These are phyloP conservation scores for Cydonia oblonga DNA, from an alignment of 331 rosid genomes.

Conservation along the genomic window DNA sequence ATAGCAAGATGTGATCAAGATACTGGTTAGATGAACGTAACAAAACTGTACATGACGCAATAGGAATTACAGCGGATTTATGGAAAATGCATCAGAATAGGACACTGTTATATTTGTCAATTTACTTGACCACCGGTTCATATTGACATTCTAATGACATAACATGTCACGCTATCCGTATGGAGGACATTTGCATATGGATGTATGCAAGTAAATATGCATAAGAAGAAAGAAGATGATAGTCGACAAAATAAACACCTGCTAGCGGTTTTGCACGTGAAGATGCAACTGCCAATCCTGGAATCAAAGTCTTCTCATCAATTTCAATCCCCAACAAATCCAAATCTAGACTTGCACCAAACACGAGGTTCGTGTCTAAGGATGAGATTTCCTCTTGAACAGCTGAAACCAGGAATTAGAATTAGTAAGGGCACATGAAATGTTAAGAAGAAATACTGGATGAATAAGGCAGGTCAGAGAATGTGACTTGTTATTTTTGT, in stretches of 20 bases:
- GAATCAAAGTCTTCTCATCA: conserved; percentile 74
- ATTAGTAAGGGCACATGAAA: conserved; percentile 14
- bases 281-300: conserved; percentile 81
- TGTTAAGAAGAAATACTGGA: neutral
- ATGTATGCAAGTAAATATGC: neutral
- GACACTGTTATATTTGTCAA: neutral
- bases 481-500: neutral
- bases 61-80: neutral
- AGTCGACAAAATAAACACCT: conserved; percentile 23
- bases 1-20: neutral
- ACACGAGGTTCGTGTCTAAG: conserved; percentile 33
- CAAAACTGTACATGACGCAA: neutral
- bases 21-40: neutral
- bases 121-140: accelerated
- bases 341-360: conserved; percentile 82
- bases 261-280: conserved; percentile 75
- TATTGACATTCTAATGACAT: neutral
- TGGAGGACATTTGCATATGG: neutral
- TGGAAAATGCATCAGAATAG: neutral
- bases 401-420: conserved; percentile 30
- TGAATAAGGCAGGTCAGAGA: neutral
- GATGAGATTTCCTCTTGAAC: conserved; percentile 65
- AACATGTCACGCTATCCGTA: neutral
- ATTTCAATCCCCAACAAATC: conserved; percentile 83
- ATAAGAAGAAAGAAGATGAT: neutral